A percentile compares a stretch with the other conserved stretches of the same genome.
Evolutionary conservation across 169 alveolate species (phyloP).

Genomic region (Amoebophrya sp.): DNA sequence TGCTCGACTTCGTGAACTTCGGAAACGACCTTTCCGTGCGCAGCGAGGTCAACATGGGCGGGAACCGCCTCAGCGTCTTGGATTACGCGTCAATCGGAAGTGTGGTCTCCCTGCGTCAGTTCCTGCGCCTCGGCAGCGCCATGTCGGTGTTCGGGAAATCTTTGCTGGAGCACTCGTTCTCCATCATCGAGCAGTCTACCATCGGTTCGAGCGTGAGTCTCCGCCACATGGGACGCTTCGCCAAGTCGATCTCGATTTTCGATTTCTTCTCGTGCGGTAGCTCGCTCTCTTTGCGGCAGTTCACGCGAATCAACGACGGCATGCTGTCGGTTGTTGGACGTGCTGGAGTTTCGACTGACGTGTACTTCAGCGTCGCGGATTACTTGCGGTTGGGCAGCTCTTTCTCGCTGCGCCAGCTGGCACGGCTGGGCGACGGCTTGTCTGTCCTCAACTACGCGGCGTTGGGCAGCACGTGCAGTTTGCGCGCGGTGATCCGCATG

Average conservation of each 20-base stretch:
- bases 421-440: neutral
- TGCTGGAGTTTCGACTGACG: neutral
- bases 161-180: neutral
- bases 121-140: neutral
- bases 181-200: neutral
- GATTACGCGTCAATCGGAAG: neutral
- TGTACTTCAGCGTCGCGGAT: neutral
- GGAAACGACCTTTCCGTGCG: conserved; percentile 1
- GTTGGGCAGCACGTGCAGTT: neutral
- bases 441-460: neutral
- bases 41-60: neutral
- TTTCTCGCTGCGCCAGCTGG: conserved; percentile 3
- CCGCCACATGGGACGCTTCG: neutral
- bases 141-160: neutral
- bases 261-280: neutral
- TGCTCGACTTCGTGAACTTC: conserved; percentile 8
- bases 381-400: conserved; percentile 16
- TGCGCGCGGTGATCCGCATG: conserved; percentile 2
- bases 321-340: neutral
- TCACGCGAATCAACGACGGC: neutral
- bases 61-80: neutral
- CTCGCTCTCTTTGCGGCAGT: conserved; percentile 22
- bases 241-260: neutral
- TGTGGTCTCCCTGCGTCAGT: neutral
- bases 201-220: neutral